Evolutionary conservation across 768 basidiomycete species (phyloP).

Genomic region (Cyclocybe aegerita): DNA sequence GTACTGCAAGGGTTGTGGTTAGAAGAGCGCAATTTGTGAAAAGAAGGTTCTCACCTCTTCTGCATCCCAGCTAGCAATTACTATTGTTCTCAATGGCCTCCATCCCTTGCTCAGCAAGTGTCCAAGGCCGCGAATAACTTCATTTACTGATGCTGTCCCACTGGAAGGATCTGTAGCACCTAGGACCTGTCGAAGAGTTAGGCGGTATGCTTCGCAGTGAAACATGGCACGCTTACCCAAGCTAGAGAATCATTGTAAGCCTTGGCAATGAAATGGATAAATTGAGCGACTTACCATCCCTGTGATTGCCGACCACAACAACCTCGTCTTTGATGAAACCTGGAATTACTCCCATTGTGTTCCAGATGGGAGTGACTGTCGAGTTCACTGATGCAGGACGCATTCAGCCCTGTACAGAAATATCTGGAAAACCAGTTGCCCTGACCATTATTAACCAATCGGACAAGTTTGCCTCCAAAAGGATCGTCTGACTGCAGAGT

Average conservation of each 20-base stretch:
- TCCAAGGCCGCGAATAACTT: conserved; percentile 74
- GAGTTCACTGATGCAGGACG: conserved; percentile 52
- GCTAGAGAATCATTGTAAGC: conserved; percentile 21
- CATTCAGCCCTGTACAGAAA: background rate
- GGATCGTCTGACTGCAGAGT: conserved; percentile 15
- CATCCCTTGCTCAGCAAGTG: conserved; percentile 67
- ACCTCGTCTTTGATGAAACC: conserved; percentile 83
- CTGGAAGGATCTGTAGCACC: conserved; percentile 77
- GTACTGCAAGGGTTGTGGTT: conserved; percentile 25
- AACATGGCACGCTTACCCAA: conserved; percentile 44
- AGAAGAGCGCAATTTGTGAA: background rate
- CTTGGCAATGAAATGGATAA: background rate
- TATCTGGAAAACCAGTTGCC: background rate
- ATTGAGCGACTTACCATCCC: conserved; percentile 57
- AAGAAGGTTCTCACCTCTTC: conserved; percentile 52
- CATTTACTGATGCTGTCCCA: conserved; percentile 73
- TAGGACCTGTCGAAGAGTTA: conserved; percentile 29
- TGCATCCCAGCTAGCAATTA: conserved; percentile 75
- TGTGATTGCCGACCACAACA: conserved; percentile 80
- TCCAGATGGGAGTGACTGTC: conserved; percentile 88
- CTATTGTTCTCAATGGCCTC: conserved; percentile 69
- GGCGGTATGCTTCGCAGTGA: background rate
- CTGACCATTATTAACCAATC: conserved; percentile 54
- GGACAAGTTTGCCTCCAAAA: conserved; percentile 34
- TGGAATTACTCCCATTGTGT: conserved; percentile 79